Percentiles rank a stretch among this genome's conserved stretches.
Evolutionary conservation across 2,329 filamentous ascomycete genomes (phyloP).

Genomic region (Ceratocystis diversiconidia): DNA sequence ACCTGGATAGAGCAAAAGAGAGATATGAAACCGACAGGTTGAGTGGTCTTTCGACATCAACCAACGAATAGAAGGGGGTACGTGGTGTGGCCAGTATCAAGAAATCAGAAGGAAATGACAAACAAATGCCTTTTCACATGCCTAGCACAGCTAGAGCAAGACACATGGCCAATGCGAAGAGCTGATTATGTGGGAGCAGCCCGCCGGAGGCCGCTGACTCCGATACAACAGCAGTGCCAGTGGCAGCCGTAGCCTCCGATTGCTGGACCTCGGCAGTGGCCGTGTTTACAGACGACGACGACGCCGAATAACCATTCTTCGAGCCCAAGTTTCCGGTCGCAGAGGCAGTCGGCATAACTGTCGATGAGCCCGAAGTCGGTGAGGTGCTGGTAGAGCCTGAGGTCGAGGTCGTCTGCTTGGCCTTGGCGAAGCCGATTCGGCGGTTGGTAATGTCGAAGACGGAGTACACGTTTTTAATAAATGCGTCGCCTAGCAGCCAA

Average conservation of each 20-base stretch:
- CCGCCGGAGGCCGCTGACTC: neutral
- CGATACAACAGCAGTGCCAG: neutral
- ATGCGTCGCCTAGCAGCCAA: conserved; percentile 77
- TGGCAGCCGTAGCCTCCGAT: neutral
- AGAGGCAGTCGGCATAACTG: neutral
- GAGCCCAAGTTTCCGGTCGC: neutral
- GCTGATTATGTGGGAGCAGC: neutral
- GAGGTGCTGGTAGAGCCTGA: conserved; percentile 11
- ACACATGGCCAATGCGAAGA: neutral
- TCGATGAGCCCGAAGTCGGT: neutral
- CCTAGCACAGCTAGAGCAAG: conserved; percentile 1
- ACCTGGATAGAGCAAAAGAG: neutral
- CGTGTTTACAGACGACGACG: neutral
- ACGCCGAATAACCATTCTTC: neutral
- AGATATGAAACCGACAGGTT: neutral
- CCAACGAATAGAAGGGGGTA: neutral
- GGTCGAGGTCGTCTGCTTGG: conserved; percentile 10
- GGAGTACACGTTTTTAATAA: conserved; percentile 79
- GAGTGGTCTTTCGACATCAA: conserved; percentile 2
- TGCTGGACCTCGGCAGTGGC: neutral
- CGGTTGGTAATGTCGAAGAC: conserved; percentile 64
- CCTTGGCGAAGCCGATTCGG: conserved; percentile 37
- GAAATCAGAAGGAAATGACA: neutral
- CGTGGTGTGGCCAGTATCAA: neutral
- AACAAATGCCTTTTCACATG: neutral